Conservation (phyloP, 1,139 yeast species). For the Nematodospora anomalae region DNA sequence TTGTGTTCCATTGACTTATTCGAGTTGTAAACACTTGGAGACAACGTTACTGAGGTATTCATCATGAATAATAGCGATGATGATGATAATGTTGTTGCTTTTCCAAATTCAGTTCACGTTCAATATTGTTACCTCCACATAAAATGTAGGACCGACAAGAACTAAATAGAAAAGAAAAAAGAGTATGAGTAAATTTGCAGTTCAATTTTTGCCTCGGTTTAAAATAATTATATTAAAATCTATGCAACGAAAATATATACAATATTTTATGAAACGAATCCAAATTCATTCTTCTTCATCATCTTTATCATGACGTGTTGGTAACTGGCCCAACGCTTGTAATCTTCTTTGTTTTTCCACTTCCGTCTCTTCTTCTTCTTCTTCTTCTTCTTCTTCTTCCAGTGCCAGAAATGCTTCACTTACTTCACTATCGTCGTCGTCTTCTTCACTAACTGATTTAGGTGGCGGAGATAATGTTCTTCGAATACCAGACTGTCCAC, state of each 20-base stretch:
- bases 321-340: constrained; percentile 70
- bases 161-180: too few relatives aligned
- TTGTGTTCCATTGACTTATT: constrained; percentile 25
- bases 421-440: constrained; percentile 6
- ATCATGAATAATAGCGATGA: constrained; percentile 9
- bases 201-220: too few relatives aligned
- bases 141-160: too few relatives aligned
- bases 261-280: too few relatives aligned
- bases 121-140: neutral
- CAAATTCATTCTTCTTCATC: too few relatives aligned
- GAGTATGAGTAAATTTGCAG: too few relatives aligned
- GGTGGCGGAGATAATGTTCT: constrained; percentile 14
- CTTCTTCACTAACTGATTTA: constrained; percentile 9
- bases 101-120: neutral
- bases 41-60: constrained; percentile 11
- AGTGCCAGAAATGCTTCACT: constrained; percentile 6
- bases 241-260: too few relatives aligned
- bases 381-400: constrained; percentile 13
- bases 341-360: constrained; percentile 75
- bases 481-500: constrained; percentile 4
- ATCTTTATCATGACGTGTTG: constrained; percentile 47
- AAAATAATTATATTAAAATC: too few relatives aligned
- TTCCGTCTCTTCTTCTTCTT: constrained; percentile 53
- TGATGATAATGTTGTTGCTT: constrained; percentile 2
- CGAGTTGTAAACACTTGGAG: constrained; percentile 4